A percentile compares a stretch with the other conserved stretches of the same genome.
Conservation (phyloP, 2,329 filamentous ascomycete species). For the Ceratocystis alfenasii region DNA sequence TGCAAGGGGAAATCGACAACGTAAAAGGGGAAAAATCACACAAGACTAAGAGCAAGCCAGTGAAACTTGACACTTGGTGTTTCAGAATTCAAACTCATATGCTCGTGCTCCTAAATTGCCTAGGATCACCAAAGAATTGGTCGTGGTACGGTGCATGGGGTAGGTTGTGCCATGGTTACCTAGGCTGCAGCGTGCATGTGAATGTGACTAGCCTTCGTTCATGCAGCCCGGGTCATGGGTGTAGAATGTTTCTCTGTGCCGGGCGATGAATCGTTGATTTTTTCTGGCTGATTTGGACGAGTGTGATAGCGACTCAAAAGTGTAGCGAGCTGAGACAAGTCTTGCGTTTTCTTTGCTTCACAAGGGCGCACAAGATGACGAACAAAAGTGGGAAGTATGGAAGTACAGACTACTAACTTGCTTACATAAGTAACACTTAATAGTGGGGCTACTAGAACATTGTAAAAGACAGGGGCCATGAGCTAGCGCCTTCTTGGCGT, state of each 20-base stretch:
- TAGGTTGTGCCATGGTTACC: slow-evolving; percentile 2
- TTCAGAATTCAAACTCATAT: slow-evolving; percentile 7
- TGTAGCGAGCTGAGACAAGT: not conserved
- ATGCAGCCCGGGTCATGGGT: not conserved
- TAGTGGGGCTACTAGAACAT: not conserved
- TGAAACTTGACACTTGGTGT: slow-evolving; percentile 17
- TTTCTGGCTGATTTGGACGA: not conserved
- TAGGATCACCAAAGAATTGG: not conserved
- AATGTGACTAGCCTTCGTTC: not conserved
- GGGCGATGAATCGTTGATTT: too few relatives aligned
- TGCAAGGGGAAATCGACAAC: slow-evolving; percentile 5
- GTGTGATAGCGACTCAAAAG: not conserved
- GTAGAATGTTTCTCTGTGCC: not conserved
- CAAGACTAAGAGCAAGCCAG: not conserved
- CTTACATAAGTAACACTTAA: not conserved
- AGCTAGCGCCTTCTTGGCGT: slow-evolving; percentile 1
- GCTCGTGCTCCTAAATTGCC: not conserved
- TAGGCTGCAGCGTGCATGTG: not conserved
- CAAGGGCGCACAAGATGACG: not conserved
- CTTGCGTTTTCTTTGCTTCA: not conserved
- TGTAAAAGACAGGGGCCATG: not conserved
- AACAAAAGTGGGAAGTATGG: not conserved
- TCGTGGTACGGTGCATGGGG: not conserved
- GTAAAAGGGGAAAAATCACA: slow-evolving; percentile 20
- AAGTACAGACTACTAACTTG: not conserved